phyloP scores from a whole-genome alignment of 1,284 basidiomycete genomes.

The Neonothopanus nambi region DNA sequence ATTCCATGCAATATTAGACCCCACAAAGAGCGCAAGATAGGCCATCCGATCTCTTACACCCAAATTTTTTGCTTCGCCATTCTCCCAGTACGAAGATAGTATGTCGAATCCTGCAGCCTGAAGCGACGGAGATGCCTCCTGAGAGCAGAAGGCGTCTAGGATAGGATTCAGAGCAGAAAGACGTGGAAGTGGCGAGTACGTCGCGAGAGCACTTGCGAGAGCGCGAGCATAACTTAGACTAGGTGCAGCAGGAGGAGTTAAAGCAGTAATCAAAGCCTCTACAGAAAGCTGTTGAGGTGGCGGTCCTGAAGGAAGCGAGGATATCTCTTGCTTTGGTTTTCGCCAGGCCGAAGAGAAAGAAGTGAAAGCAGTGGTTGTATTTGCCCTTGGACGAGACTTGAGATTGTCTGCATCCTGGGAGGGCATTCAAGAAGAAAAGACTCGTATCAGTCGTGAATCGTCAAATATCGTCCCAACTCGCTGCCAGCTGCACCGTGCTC shows the following conservation, averaged over 20 bases:
- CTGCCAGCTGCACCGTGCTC: too few species aligned
- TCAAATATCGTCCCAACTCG: background rate
- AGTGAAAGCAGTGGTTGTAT: slow-evolving; percentile 42
- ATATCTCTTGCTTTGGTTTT: slow-evolving; percentile 38
- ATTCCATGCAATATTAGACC: slow-evolving; percentile 46
- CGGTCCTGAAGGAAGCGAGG: slow-evolving; percentile 28
- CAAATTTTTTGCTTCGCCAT: slow-evolving; percentile 38
- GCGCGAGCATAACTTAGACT: slow-evolving; percentile 52
- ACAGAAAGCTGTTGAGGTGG: slow-evolving; percentile 28
- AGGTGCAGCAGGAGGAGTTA: slow-evolving; percentile 58
- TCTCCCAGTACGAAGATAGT: slow-evolving; percentile 65
- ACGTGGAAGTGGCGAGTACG: slow-evolving; percentile 51
- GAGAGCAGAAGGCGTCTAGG: slow-evolving; percentile 55
- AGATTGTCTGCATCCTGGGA: slow-evolving; percentile 36
- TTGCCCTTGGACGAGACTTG: slow-evolving; percentile 41
- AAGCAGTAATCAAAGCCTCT: slow-evolving; percentile 21
- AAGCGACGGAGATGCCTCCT: slow-evolving; percentile 50
- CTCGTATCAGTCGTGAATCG: background rate
- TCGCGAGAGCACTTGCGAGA: slow-evolving; percentile 42
- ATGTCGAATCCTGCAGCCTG: slow-evolving; percentile 72
- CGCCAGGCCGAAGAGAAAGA: slow-evolving; percentile 41
- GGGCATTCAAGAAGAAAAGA: slow-evolving; percentile 29
- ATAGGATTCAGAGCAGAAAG: slow-evolving; percentile 52
- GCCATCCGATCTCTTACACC: slow-evolving; percentile 56
- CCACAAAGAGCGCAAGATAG: slow-evolving; percentile 62